A percentile compares a stretch with the other conserved stretches of the same genome.
Conservation (phyloP, 345 rosid species). For the Limnanthes douglasii region DNA sequence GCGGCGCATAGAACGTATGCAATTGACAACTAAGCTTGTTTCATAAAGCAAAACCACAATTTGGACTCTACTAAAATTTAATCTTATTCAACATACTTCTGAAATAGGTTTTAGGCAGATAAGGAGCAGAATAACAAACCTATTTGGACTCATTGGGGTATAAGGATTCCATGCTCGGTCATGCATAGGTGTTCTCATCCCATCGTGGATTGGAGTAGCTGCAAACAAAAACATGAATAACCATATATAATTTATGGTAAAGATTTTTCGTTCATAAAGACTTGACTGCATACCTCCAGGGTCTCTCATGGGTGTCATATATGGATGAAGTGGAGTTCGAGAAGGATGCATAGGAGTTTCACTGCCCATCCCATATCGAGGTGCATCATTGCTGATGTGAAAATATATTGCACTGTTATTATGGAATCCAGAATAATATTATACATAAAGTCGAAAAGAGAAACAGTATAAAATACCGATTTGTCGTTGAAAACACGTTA, state of each 20-base stretch:
- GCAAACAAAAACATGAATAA: conserved; percentile 10
- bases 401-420: no score
- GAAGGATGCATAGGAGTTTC: conserved; percentile 98
- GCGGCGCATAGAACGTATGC: no score
- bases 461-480: conserved; percentile 32
- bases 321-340: conserved; percentile 90
- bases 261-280: no score
- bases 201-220: conserved; percentile 98
- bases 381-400: conserved; percentile 67
- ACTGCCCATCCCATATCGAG: conserved; percentile 85
- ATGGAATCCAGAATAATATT: conserved; percentile 7
- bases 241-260: no score
- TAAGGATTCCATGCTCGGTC: conserved; percentile 97
- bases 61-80: no score
- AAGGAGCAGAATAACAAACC: conserved; percentile 21
- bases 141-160: conserved; percentile 92
- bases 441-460: no score
- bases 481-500: conserved; percentile 51
- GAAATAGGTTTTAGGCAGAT: no score
- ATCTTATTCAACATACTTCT: no score
- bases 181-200: conserved; percentile 97
- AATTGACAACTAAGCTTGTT: no score
- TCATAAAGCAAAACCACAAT: no score
- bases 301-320: conserved; percentile 95
- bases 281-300: conserved; percentile 36